Evolutionary conservation across 148 eudicot species (phyloP).

Genomic region (Polygonum maritimum): DNA sequence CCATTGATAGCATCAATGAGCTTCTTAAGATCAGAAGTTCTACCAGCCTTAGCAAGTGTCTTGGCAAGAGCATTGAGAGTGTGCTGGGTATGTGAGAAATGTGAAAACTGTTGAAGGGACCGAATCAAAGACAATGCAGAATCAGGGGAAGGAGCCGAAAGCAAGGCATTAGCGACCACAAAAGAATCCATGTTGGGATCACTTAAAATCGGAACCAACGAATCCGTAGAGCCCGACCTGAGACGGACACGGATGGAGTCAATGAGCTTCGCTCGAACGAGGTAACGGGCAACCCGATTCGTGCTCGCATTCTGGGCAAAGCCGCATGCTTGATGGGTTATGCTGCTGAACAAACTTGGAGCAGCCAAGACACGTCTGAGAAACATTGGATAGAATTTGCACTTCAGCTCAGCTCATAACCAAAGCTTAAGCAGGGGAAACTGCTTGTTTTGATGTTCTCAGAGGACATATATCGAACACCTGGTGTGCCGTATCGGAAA

Average conservation of each 20-base stretch:
- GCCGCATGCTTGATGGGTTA: constrained; percentile 27
- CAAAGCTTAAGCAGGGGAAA: not conserved
- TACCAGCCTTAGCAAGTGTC: constrained; percentile 60
- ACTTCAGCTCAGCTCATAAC: not conserved
- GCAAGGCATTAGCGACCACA: constrained; percentile 66
- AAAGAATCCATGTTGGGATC: constrained; percentile 65
- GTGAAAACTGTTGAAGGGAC: constrained; percentile 41
- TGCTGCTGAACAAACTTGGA: constrained; percentile 14
- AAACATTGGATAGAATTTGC: constrained; percentile 21
- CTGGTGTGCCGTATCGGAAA: constrained; percentile 23
- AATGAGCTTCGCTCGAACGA: constrained; percentile 71
- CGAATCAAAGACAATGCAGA: constrained; percentile 68
- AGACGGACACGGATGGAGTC: constrained; percentile 62
- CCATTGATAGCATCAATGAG: constrained; percentile 58
- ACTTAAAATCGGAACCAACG: constrained; percentile 36
- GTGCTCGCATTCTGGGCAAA: constrained; percentile 25
- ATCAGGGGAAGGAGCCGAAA: constrained; percentile 79
- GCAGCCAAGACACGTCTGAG: constrained; percentile 11
- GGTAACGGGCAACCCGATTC: constrained; percentile 54
- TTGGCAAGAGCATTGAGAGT: constrained; percentile 68
- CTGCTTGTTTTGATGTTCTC: not conserved
- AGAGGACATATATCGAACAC: constrained; percentile 36
- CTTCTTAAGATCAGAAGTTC: constrained; percentile 42
- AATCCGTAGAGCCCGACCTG: constrained; percentile 34
- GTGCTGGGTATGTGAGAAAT: constrained; percentile 58